A percentile compares a stretch with the other conserved stretches of the same genome.
Conservation (phyloP, 129 eudicot genomes). For the Centella asiatica region DNA sequence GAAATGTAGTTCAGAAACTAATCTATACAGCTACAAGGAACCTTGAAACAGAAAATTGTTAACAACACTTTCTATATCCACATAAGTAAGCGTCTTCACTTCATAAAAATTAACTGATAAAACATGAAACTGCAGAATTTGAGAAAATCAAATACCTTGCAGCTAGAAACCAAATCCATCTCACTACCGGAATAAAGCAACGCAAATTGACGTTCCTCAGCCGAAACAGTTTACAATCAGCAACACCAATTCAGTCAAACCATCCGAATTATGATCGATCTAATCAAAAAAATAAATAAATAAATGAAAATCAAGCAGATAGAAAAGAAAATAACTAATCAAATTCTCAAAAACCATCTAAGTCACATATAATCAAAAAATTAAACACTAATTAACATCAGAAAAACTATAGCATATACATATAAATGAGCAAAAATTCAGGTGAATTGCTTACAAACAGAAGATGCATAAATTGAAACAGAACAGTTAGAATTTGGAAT, state of each 20-base stretch:
- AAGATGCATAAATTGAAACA: not conserved
- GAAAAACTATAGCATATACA: no score
- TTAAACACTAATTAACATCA: not conserved
- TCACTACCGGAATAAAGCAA: not conserved
- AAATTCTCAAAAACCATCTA: not conserved
- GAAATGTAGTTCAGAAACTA: not conserved
- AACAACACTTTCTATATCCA: not conserved
- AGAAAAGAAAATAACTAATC: not conserved
- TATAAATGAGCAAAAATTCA: not conserved
- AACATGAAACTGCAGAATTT: not conserved
- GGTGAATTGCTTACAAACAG: not conserved
- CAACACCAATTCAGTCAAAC: not conserved
- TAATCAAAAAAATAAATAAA: not conserved
- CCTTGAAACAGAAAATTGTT: not conserved
- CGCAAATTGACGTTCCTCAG: not conserved
- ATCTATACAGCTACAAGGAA: not conserved
- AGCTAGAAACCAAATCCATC: constrained; percentile 41
- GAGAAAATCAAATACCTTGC: constrained; percentile 26
- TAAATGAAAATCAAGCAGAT: not conserved
- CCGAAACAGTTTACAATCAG: constrained; percentile 7
- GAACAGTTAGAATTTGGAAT: not conserved
- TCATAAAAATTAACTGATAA: not conserved
- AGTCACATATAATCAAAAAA: not conserved
- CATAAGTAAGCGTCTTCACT: no score
- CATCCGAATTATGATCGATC: constrained; percentile 4